phyloP scores from a whole-genome alignment of 2,329 filamentous ascomycete genomes.

The Didymella pinodella region DNA sequence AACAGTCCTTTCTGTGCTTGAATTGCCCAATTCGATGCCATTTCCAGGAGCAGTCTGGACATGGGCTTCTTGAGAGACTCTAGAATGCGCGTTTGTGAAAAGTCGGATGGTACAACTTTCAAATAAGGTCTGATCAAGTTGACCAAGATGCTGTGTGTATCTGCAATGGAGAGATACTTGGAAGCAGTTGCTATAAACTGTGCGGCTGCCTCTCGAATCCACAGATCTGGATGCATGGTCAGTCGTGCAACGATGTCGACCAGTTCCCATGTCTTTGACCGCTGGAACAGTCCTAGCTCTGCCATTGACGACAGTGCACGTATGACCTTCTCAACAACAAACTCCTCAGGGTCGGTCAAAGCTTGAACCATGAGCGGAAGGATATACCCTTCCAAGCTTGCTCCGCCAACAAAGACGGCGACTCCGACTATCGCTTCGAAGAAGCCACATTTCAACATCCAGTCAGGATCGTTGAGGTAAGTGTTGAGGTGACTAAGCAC shows the following conservation, averaged over 20 bases:
- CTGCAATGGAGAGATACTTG: constrained; percentile 77
- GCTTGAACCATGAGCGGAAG: constrained; percentile 95
- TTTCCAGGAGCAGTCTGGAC: constrained; percentile 80
- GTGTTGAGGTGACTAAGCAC: constrained; percentile 95
- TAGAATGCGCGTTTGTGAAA: constrained; percentile 77
- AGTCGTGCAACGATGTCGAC: constrained; percentile 84
- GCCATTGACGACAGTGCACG: constrained; percentile 89
- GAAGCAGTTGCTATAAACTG: constrained; percentile 83
- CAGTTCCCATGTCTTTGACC: constrained; percentile 85
- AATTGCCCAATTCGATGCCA: constrained; percentile 83
- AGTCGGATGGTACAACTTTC: constrained; percentile 73
- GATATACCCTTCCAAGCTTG: constrained; percentile 92
- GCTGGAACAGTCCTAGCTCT: constrained; percentile 83
- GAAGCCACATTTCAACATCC: constrained; percentile 95
- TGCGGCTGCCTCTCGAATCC: constrained; percentile 89
- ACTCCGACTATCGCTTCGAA: constrained; percentile 96
- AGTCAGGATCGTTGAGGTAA: constrained; percentile 94
- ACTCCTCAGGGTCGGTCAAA: constrained; percentile 89
- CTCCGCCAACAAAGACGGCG: constrained; percentile 86
- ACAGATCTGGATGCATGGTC: constrained; percentile 90
- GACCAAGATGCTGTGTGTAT: constrained; percentile 81
- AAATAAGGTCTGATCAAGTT: constrained; percentile 84
- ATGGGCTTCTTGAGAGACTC: constrained; percentile 85
- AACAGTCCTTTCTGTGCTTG: constrained; percentile 84
- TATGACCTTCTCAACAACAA: constrained; percentile 89